These are phyloP conservation scores for Aspergillus homomorphus DNA, from an alignment of 495 filamentous ascomycete genomes.

Conservation along the genomic window DNA sequence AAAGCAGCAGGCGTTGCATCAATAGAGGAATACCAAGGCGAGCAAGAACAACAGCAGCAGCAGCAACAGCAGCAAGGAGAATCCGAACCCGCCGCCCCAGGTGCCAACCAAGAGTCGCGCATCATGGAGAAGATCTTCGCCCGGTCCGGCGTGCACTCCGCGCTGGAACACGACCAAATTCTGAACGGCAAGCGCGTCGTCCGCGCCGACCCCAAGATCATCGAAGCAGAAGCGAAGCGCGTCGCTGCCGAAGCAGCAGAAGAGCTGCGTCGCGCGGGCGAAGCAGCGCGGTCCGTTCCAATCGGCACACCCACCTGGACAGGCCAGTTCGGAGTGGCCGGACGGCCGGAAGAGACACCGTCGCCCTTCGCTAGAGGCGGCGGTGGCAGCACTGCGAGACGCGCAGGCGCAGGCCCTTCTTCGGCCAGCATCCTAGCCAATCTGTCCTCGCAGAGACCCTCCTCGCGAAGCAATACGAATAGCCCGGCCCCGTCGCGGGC, in stretches of 20 bases:
- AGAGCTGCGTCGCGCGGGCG: conserved; percentile 67
- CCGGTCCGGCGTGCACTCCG: conserved; percentile 75
- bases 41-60: conserved; percentile 27
- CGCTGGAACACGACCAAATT: conserved; percentile 86
- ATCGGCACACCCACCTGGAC: conserved; percentile 95
- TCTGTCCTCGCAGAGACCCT: conserved; percentile 41
- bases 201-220: conserved; percentile 64
- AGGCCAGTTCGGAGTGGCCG: conserved; percentile 72
- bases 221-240: conserved; percentile 75
- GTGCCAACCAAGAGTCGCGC: conserved; percentile 54
- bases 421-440: conserved; percentile 59
- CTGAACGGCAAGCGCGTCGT: conserved; percentile 64
- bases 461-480: conserved; percentile 32
- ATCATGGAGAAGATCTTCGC: conserved; percentile 87
- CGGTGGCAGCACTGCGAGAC: conserved; percentile 32
- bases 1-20: conserved; percentile 56
- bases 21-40: conserved; percentile 52
- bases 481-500: conserved; percentile 24
- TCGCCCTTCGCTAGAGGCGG: conserved; percentile 19
- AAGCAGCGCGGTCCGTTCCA: conserved; percentile 65
- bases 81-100: conserved; percentile 32
- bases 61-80: conserved; percentile 24
- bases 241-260: conserved; percentile 75
- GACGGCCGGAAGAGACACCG: conserved; percentile 44
- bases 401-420: conserved; percentile 43